Percentiles rank a stretch among this genome's conserved stretches.
Evolutionary conservation across 495 filamentous ascomycete genomes (phyloP).

Genomic region (Penicillium robsamsonii): DNA sequence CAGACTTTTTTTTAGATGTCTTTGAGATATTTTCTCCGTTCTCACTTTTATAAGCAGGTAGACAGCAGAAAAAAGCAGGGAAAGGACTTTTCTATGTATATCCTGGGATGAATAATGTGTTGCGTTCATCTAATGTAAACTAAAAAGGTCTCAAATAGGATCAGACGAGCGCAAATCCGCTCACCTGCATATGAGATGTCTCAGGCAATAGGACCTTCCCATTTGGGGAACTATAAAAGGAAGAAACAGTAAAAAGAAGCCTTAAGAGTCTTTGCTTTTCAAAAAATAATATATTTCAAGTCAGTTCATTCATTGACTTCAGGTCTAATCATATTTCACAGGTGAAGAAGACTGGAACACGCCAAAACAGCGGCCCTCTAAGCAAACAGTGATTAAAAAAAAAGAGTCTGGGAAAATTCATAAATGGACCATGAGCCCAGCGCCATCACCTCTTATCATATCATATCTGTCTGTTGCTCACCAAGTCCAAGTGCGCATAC

Average conservation of each 20-base stretch:
- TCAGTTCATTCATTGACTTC: slow-evolving; percentile 15
- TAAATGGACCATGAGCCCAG: slow-evolving; percentile 19
- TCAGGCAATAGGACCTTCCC: not conserved
- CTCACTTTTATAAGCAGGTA: too few species aligned
- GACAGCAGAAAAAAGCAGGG: too few species aligned
- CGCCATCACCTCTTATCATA: slow-evolving; percentile 12
- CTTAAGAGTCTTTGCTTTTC: not conserved
- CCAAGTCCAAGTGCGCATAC: slow-evolving; percentile 18
- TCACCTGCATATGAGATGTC: slow-evolving; percentile 2
- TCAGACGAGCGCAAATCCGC: not conserved
- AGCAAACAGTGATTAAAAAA: slow-evolving; percentile 22
- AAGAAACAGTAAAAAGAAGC: not conserved
- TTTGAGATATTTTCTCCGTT: too few species aligned
- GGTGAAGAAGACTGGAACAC: slow-evolving; percentile 13
- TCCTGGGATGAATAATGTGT: not conserved
- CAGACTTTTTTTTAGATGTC: too few species aligned
- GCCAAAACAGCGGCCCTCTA: slow-evolving; percentile 18
- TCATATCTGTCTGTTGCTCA: slow-evolving; percentile 21
- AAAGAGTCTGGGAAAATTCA: slow-evolving; percentile 16
- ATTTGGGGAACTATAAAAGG: not conserved
- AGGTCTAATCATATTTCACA: slow-evolving; percentile 35
- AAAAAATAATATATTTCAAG: slow-evolving; percentile 15
- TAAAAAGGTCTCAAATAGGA: not conserved
- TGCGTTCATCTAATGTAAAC: not conserved
- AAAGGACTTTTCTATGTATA: too few species aligned